Base-by-base conservation (phyloP, 306 rosid genomes). In the Hippophae gyantsensis region DNA sequence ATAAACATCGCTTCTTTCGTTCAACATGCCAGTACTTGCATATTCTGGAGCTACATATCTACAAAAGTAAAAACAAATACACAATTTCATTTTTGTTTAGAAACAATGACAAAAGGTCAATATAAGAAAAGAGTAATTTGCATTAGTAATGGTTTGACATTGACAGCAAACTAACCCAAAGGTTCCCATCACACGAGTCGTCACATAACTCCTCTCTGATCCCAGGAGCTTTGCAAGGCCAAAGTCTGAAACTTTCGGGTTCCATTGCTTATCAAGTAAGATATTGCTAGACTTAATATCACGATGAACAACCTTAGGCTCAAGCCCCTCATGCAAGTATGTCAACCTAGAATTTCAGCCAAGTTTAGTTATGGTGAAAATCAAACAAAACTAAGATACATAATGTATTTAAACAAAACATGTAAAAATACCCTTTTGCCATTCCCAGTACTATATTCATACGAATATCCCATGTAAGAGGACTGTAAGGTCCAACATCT, bases 1-100 rank as follows among this genome's bases (percentile, higher is more conserved):
- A 69, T 78, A 82, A 38, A 78, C 81, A 61, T 82, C 87, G 45
- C 84, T 82, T 70, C 83, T 82, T 68, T 82, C 87, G 7, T 78
- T 82, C 69, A 82, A 70, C 87, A 82, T 82, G 52, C 87, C 87
- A 49, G 87, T 78, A 62, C 84, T 82, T 2, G 87, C 87, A 67
- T 82, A 82, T 58, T 82, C 87, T 14, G 87, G 87, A 67, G 87
- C 87, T 48, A 82, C 87, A 68, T 82, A 82, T 54, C 87, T 82
- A 71, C 65, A 65, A 40, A 14, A 54, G 61, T 18, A 66, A 71
- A 57, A 57, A 11, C 60, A 58, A 43, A 48, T 23, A 42, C 3
- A 8, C 59, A 7, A 44, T 27, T 67, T 13, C 52, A 50, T 9
- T 32, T 18, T 10, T 3, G 52, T 46, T 18, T 11, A 1, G 62